Conservation (phyloP, 371 early-diverging fungal species). For the Rozella allomycis region DNA sequence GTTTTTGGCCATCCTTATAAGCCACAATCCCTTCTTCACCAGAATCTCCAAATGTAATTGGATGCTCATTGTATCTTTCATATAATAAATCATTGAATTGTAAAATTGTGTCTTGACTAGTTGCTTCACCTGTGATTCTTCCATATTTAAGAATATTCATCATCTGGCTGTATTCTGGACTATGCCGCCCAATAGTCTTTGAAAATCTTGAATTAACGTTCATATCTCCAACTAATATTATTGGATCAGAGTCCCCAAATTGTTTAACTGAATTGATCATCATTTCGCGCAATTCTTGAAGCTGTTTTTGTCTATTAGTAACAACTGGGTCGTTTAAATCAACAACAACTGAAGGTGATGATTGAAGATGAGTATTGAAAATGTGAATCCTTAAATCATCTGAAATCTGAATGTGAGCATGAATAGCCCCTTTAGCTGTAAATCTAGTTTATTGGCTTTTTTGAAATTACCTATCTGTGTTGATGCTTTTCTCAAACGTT, state of each 20-base stretch:
- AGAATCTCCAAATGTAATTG: conserved; percentile 56
- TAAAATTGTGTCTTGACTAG: conserved; percentile 2
- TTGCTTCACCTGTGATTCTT: conserved; percentile 3
- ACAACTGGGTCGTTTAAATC: conserved; percentile 24
- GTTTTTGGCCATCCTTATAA: no score
- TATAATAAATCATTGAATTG: conserved; percentile 27
- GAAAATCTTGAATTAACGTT: conserved; percentile 46
- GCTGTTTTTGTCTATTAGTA: conserved; percentile 29
- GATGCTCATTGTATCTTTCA: conserved; percentile 37
- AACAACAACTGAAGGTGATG: conserved; percentile 9
- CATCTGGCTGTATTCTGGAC: conserved; percentile 39
- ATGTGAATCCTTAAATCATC: conserved; percentile 30
- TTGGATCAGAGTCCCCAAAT: conserved; percentile 34
- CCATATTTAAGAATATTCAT: conserved; percentile 37
- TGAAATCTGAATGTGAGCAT: conserved; percentile 35
- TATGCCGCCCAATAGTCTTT: conserved; percentile 4
- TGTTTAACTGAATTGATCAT: conserved; percentile 27
- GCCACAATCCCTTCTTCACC: no score
- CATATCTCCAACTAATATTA: conserved; percentile 45
- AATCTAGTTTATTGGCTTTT: no score
- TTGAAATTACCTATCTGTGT: conserved; percentile 36
- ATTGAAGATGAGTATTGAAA: conserved; percentile 61
- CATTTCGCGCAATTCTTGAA: no score
- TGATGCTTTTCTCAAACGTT: conserved; percentile 39
- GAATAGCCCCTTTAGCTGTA: conserved; percentile 49